Conservation (phyloP, 1,139 yeast genomes). For the Entelexis sorbosivorans region DNA sequence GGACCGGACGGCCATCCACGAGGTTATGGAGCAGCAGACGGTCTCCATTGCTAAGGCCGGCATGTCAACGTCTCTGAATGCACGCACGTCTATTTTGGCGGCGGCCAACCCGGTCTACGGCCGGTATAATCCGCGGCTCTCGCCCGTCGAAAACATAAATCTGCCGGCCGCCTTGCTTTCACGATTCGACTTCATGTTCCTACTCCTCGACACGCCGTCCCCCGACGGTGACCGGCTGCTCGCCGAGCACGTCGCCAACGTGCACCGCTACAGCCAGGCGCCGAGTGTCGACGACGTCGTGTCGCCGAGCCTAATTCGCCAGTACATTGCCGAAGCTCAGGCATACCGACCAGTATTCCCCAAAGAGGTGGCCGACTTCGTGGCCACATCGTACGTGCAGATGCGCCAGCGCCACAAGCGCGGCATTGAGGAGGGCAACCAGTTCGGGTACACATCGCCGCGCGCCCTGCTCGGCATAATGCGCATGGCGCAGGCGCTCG, state of each 20-base stretch:
- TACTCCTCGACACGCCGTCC: conserved; percentile 75
- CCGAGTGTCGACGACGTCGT: conserved; percentile 72
- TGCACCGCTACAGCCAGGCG: conserved; percentile 84
- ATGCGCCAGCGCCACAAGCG: conserved; percentile 82
- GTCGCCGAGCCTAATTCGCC: conserved; percentile 71
- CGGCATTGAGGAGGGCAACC: conserved; percentile 68
- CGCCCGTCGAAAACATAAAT: conserved; percentile 92
- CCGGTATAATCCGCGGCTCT: conserved; percentile 77
- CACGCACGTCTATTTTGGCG: conserved; percentile 89
- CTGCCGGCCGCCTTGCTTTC: conserved; percentile 94
- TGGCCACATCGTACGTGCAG: conserved; percentile 75
- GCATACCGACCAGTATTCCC: conserved; percentile 78
- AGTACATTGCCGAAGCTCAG: conserved; percentile 79
- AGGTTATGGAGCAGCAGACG: conserved; percentile 99
- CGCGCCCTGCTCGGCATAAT: conserved; percentile 85
- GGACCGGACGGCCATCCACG: conserved; percentile 96
- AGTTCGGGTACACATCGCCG: conserved; percentile 86
- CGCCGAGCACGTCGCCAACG: conserved; percentile 90
- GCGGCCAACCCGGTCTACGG: conserved; percentile 98
- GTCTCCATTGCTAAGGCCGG: conserved; percentile 97
- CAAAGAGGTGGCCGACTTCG: conserved; percentile 76
- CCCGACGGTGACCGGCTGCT: conserved; percentile 72
- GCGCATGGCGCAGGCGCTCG: conserved; percentile 89
- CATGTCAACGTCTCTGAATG: conserved; percentile 89
- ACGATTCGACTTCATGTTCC: conserved; percentile 82